phyloP scores from a whole-genome alignment of 202 grass and related monocot species.

The Panicum hallii region DNA sequence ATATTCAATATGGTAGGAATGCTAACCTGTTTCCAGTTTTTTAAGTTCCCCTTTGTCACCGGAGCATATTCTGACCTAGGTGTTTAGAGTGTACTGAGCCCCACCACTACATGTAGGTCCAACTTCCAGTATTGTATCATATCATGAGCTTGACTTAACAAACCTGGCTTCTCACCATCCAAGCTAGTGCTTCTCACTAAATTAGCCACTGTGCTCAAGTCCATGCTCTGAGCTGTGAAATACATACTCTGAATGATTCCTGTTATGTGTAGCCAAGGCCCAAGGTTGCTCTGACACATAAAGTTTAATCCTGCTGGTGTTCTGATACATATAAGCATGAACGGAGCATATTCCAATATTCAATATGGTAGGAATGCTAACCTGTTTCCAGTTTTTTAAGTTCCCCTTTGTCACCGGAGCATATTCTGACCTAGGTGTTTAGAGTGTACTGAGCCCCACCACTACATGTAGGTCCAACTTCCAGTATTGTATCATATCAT shows the following conservation, averaged over 20 bases:
- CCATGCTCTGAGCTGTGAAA: not conserved
- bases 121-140: constrained; percentile 19
- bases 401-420: not conserved
- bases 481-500: constrained; percentile 28
- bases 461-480: constrained; percentile 25
- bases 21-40: not conserved
- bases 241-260: not conserved
- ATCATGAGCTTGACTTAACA: constrained; percentile 31
- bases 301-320: not conserved
- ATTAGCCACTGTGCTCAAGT: not conserved
- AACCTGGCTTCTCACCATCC: not conserved
- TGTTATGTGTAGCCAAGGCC: constrained; percentile 10
- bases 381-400: not conserved
- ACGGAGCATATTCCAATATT: not conserved
- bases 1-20: not conserved
- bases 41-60: not conserved
- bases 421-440: not conserved
- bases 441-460: constrained; percentile 10
- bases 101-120: constrained; percentile 25
- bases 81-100: not conserved
- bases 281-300: constrained; percentile 8
- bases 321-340: not conserved
- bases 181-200: not conserved
- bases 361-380: not conserved
- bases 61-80: not conserved